These are phyloP conservation scores for Lentinula aciculospora DNA, from an alignment of 768 basidiomycete genomes.

Conservation along the genomic window DNA sequence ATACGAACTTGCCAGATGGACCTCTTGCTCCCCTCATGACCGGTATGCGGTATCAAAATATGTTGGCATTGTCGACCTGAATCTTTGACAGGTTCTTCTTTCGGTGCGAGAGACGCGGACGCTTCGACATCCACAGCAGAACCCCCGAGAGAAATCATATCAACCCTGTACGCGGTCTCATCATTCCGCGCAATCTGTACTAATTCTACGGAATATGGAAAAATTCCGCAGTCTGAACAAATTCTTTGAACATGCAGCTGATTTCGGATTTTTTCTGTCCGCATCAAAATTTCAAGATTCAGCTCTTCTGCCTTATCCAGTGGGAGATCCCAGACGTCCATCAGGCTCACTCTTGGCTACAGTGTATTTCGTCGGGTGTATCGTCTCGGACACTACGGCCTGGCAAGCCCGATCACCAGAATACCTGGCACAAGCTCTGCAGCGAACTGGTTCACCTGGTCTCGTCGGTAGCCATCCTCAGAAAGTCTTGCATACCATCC, in stretches of 20 bases:
- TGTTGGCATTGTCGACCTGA: neutral
- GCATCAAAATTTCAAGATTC: conserved; percentile 36
- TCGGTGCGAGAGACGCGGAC: neutral
- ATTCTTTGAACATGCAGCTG: conserved; percentile 43
- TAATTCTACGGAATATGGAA: neutral
- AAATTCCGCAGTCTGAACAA: conserved; percentile 20
- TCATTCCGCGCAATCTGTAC: neutral
- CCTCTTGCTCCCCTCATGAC: neutral
- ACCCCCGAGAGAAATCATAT: conserved; percentile 23
- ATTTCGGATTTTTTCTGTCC: conserved; percentile 57
- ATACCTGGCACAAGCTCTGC: conserved; percentile 34
- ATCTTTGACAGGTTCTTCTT: neutral
- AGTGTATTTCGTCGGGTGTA: conserved; percentile 33
- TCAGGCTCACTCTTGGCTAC: conserved; percentile 31
- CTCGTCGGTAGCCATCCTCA: conserved; percentile 35
- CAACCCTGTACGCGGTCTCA: conserved; percentile 22
- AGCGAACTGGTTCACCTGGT: conserved; percentile 25
- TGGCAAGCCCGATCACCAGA: conserved; percentile 21
- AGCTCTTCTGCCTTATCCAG: conserved; percentile 23
- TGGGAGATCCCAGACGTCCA: conserved; percentile 28
- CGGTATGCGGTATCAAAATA: neutral
- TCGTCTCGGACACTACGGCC: conserved; percentile 23
- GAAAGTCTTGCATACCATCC: conserved; percentile 41
- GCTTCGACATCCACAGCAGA: conserved; percentile 15
- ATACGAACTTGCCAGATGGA: neutral